Percentiles rank a stretch among this genome's conserved stretches.
These are phyloP conservation scores for Cutaneotrichosporon cutaneum DNA, from an alignment of 1,284 basidiomycete species.

Conservation along the genomic window DNA sequence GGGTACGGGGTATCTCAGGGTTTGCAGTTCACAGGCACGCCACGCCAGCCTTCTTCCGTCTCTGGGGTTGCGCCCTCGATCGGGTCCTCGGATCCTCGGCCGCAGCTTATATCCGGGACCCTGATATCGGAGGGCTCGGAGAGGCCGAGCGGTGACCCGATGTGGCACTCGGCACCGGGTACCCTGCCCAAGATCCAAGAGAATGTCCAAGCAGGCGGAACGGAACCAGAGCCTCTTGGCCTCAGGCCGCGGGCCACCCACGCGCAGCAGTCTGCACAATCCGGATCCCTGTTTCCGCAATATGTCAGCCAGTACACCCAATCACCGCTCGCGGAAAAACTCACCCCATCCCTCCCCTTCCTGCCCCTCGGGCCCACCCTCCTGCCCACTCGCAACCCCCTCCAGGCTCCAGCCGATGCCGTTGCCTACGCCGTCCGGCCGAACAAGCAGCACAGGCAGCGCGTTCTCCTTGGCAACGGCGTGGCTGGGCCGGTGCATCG, in stretches of 20 bases:
- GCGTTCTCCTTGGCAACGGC: constrained; percentile 2
- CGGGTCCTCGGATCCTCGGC: background rate
- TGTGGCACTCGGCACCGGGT: background rate
- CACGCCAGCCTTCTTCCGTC: background rate
- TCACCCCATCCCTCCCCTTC: background rate
- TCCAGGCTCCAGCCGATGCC: constrained; percentile 31
- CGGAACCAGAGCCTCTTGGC: no score
- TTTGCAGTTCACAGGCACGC: no score
- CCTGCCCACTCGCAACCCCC: background rate
- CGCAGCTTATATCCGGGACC: background rate
- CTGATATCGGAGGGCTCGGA: background rate
- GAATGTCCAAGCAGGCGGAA: no score
- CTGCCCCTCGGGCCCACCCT: no score
- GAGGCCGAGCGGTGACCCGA: no score
- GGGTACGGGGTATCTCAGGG: background rate
- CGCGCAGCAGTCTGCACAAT: constrained; percentile 15
- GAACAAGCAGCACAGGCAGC: constrained; percentile 32
- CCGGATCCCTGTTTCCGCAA: constrained; percentile 19
- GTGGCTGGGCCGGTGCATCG: constrained; percentile 9
- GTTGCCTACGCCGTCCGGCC: constrained; percentile 31
- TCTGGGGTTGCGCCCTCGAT: background rate
- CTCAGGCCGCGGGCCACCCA: background rate
- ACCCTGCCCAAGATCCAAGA: no score
- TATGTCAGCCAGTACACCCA: constrained; percentile 19
- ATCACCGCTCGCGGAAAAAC: background rate